phyloP scores from a whole-genome alignment of 805 yeast genomes.

The Candida odintsovae region DNA sequence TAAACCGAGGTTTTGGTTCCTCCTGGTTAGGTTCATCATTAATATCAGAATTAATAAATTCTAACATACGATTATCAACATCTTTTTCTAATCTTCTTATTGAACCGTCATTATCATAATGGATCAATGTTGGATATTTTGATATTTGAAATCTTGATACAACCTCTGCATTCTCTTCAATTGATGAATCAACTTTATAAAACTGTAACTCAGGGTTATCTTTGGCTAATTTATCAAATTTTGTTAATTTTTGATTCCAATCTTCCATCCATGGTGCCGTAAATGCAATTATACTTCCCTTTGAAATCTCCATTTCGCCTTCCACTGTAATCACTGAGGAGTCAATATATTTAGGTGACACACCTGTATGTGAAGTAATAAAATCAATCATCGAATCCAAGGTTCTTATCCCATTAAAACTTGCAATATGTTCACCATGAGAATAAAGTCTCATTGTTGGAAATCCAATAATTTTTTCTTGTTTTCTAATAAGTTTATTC shows the following conservation, averaged over 20 bases:
- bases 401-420: slow-evolving; percentile 31
- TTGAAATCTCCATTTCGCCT: slow-evolving; percentile 12
- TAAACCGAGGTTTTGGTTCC: slow-evolving; percentile 1
- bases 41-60: slow-evolving; percentile 10
- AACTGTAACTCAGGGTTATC: slow-evolving; percentile 22
- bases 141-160: slow-evolving; percentile 24
- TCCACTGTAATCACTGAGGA: slow-evolving; percentile 9
- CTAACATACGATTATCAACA: slow-evolving; percentile 14
- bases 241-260: slow-evolving; percentile 29
- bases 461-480: slow-evolving; percentile 37
- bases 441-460: slow-evolving; percentile 46
- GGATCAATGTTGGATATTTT: slow-evolving; percentile 27
- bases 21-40: slow-evolving; percentile 13
- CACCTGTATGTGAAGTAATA: slow-evolving; percentile 28
- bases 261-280: slow-evolving; percentile 31
- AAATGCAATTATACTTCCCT: slow-evolving; percentile 26
- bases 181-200: slow-evolving; percentile 29
- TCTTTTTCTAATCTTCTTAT: slow-evolving; percentile 9
- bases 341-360: slow-evolving; percentile 28
- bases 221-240: slow-evolving; percentile 26
- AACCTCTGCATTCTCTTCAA: slow-evolving; percentile 22
- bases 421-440: slow-evolving; percentile 33
- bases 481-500: slow-evolving; percentile 29
- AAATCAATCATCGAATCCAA: slow-evolving; percentile 28
- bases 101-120: slow-evolving; percentile 10